Base-by-base conservation (phyloP, 164 flowering plant genomes). In the Hamamelis virginiana region DNA sequence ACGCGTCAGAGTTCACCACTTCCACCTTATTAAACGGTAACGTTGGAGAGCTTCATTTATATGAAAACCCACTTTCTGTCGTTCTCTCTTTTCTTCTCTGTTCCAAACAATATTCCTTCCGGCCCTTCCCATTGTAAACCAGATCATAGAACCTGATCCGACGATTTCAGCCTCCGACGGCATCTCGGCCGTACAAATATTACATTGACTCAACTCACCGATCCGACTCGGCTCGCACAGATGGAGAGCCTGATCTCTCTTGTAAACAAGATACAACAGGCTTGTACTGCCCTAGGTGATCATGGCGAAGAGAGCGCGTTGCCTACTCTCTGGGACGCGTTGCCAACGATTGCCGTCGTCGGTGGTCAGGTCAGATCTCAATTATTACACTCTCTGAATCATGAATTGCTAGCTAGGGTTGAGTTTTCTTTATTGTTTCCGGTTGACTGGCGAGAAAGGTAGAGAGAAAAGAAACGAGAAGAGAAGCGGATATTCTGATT, bases 251-350 rank as follows among this genome's bases (percentile, higher is more conserved):
- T 89, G 78, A 89, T 89, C 16, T 22, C 80, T 5, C 58, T 89
- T 68, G 89, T 89, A 27, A 89, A 89, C 78, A 85, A 84, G 74
- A 58, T 88, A 46, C 92, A 88, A 78, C 77, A 87, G 61, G 92
- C 92, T 16, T 88, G 92, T 75, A 86, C 92, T 11, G 88, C 88
- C 4, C 78, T 88, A n/a, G 92, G 92, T 23, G 92, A 88, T 69
- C 81, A 86, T 38, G 93, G 93, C n/a, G 91, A 87, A 53, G 89
- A 80, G 18, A 87, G 80, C 76, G 77, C 89, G 14, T 57, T 87
- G 75, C 90, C 93, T 0, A 87, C 91, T 70, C 81, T 89, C 16
- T 87, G 91, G 91, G 91, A 87, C 73, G 73, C 89, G 10, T 74
- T 89, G 62, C 93, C 91, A 10, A 65, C 91, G 16, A 87, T 85